Evolutionary conservation across 1,284 basidiomycete genomes (phyloP).

Genomic region (Sporisorium graminicola): DNA sequence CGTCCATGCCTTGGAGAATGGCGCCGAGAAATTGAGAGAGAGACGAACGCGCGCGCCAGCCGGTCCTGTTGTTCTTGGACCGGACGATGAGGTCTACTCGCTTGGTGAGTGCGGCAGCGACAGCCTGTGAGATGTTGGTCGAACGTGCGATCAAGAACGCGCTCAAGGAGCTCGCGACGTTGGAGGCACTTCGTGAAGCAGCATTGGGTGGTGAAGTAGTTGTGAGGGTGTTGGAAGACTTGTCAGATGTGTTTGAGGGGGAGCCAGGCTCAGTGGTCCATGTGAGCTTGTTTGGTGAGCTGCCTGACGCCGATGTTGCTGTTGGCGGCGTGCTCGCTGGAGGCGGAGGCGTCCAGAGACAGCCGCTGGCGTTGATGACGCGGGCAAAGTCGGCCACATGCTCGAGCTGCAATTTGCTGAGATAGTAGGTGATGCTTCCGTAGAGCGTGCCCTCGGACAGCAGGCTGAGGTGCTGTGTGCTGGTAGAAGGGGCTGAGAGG

Average conservation of each 20-base stretch:
- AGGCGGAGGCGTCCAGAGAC: slow-evolving; percentile 57
- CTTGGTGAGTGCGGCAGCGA: slow-evolving; percentile 53
- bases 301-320: neutral
- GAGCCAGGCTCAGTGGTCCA: slow-evolving; percentile 43
- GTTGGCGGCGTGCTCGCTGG: slow-evolving; percentile 15
- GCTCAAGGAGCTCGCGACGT: slow-evolving; percentile 31
- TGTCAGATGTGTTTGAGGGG: neutral
- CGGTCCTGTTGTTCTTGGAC: slow-evolving; percentile 37
- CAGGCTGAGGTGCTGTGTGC: slow-evolving; percentile 58
- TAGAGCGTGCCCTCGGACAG: slow-evolving; percentile 58
- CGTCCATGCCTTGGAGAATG: slow-evolving; percentile 42
- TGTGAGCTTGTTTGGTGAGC: slow-evolving; percentile 19
- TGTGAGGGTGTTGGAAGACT: neutral
- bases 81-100: slow-evolving; percentile 57
- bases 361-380: slow-evolving; percentile 52
- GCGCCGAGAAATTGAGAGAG: slow-evolving; percentile 53
- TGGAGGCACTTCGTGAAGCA: neutral
- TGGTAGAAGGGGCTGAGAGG: slow-evolving; percentile 56
- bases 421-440: slow-evolving; percentile 63
- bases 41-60: slow-evolving; percentile 48
- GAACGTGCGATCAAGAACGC: slow-evolving; percentile 46
- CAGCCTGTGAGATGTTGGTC: slow-evolving; percentile 49
- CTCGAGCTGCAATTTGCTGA: slow-evolving; percentile 55
- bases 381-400: slow-evolving; percentile 57
- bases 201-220: neutral